Base-by-base conservation (phyloP, 2,329 filamentous ascomycete species). In the Sclerotinia spermophila region DNA sequence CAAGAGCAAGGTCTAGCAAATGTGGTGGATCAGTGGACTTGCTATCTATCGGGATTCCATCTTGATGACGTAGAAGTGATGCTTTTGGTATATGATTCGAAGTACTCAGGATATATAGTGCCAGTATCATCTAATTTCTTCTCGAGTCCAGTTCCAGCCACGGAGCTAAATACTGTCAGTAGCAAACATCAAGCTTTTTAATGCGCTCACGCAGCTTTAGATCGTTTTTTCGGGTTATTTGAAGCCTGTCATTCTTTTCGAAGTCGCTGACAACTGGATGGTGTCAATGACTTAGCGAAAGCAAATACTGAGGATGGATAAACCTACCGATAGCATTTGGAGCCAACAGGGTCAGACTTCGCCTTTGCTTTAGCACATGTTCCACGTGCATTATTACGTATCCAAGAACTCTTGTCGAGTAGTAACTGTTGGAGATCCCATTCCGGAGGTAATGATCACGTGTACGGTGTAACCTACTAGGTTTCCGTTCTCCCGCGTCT, bases 291-390 rank as follows among this genome's bases (percentile, higher is more conserved):
- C 27, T 65, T 65, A 51, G 44, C 33, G 44, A 24, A 53, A 44
- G 17, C 33, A 33, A 24, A 44, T 44, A 17, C 44, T 33, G 21
- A 17, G 24, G 61, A 19, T 27, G 24, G 21, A 38, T 4, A 11
- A 51, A 35, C 45, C 64, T 60, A 27, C 68, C 45, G 24, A 69
- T 44, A 5, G 58, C 38, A 62, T 72, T 71, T 33, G 19, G 35
- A 24, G 71, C 53, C 53, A 21, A 56, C 4, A 27, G 53, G 71
- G n/a, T 71, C 66, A 44, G 71, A 74, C 71, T 73, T 73, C 2
- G 65, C 72, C 48, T 74, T 73, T 24, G 72, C 72, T 61, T 70
- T 74, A 21, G 71, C 71, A 44, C 73, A 74, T 13, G 70, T 74
- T 17, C 70, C 70, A 59, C 73, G 73, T 45, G 73, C 73, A 42